Evolutionary conservation across 75 land plant species (phyloP).

Genomic region (Chamaecyparis obtusa): DNA sequence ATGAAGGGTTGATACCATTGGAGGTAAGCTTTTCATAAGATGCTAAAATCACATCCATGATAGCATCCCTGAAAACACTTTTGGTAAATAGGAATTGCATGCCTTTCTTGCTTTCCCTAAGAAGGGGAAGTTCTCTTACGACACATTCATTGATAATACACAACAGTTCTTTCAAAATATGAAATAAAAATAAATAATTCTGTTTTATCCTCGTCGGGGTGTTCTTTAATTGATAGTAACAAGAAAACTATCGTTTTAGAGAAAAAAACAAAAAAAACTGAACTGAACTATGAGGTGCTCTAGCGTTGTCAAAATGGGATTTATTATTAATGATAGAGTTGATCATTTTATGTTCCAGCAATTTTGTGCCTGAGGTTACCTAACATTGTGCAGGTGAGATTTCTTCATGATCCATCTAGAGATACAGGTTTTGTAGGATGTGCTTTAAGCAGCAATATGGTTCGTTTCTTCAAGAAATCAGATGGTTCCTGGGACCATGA

Average conservation of each 20-base stretch:
- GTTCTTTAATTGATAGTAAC: not conserved
- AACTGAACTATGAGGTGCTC: not conserved
- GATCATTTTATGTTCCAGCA: not conserved
- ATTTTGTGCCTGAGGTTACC: not conserved
- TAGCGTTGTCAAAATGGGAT: not conserved
- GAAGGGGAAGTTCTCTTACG: not conserved
- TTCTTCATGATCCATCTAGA: constrained; percentile 92
- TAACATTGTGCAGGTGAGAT: constrained; percentile 59
- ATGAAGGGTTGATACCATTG: constrained; percentile 82
- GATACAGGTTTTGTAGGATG: constrained; percentile 89
- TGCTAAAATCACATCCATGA: not conserved
- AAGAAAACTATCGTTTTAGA: not conserved
- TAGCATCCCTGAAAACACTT: not conserved
- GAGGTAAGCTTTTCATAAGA: constrained; percentile 51
- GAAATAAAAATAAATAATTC: not conserved
- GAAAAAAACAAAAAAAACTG: not conserved
- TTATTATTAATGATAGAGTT: not conserved
- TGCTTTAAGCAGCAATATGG: constrained; percentile 95
- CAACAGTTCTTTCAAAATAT: not conserved
- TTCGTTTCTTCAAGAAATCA: constrained; percentile 74
- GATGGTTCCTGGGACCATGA: constrained; percentile 93
- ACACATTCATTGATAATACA: not conserved
- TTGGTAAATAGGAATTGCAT: not conserved
- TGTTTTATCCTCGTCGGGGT: no score
- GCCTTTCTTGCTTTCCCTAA: not conserved